These are phyloP conservation scores for Scheffersomyces amazonensis DNA, from an alignment of 805 yeast species.

Conservation along the genomic window DNA sequence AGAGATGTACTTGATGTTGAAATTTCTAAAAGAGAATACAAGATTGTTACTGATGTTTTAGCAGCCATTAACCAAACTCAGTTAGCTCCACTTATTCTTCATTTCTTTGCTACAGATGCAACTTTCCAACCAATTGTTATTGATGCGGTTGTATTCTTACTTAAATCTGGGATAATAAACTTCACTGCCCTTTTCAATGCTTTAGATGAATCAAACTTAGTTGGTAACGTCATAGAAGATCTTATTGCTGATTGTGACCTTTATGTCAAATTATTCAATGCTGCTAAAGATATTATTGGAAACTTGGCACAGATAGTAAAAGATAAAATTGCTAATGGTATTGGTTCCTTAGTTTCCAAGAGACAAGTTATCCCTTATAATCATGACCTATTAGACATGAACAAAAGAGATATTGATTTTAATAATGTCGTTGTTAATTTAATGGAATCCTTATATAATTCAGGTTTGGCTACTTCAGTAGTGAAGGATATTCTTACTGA, in stretches of 20 bases:
- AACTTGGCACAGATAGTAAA: conserved; percentile 25
- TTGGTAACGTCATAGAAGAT: conserved; percentile 30
- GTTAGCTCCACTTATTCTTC: conserved; percentile 32
- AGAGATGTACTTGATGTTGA: conserved; percentile 25
- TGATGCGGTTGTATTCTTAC: conserved; percentile 21
- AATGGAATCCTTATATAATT: conserved; percentile 37
- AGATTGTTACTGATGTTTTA: conserved; percentile 39
- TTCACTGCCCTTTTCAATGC: conserved; percentile 30
- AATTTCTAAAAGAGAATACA: conserved; percentile 34
- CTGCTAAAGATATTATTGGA: conserved; percentile 25
- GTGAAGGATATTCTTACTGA: conserved; percentile 39
- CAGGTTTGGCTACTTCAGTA: conserved; percentile 41
- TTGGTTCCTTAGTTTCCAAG: conserved; percentile 10
- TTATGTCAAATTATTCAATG: conserved; percentile 30
- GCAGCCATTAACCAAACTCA: conserved; percentile 33
- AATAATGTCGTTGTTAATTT: conserved; percentile 30
- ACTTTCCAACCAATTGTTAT: conserved; percentile 20
- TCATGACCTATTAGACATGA: conserved; percentile 3
- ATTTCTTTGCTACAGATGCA: conserved; percentile 26
- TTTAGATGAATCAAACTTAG: conserved; percentile 35
- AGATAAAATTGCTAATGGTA: conserved; percentile 16
- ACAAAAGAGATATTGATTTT: conserved; percentile 16
- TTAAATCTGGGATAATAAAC: conserved; percentile 30
- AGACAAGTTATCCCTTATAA: neutral
- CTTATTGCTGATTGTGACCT: conserved; percentile 37